These are phyloP conservation scores for Desmodesmus armatus DNA, from an alignment of 139 green algal genomes.

Conservation along the genomic window DNA sequence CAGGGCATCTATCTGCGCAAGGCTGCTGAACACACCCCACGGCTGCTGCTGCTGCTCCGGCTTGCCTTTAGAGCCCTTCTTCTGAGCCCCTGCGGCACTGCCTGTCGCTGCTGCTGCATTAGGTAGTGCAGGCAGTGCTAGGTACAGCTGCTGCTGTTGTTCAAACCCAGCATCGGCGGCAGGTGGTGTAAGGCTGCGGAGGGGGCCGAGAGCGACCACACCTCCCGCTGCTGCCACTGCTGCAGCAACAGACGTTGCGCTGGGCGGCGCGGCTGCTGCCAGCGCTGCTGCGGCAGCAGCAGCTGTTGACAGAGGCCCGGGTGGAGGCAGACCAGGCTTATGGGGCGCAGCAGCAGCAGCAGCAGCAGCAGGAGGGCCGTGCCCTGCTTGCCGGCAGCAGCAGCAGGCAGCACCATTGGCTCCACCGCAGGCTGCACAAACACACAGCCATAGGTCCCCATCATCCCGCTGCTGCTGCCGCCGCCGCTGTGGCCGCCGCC, in stretches of 20 bases:
- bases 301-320: neutral
- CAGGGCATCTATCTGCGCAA: constrained; percentile 16
- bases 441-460: constrained; percentile 19
- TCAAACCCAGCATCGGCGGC: neutral
- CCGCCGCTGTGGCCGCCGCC: too few species aligned
- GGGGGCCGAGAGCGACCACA: constrained; percentile 20
- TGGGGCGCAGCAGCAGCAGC: constrained; percentile 8
- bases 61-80: neutral
- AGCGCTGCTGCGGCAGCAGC: neutral
- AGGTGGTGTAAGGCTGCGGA: neutral
- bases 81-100: constrained; percentile 9
- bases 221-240: constrained; percentile 4
- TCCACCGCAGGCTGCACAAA: constrained; percentile 27
- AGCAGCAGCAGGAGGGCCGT: neutral
- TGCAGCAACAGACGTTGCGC: neutral
- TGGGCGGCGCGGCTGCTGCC: constrained; percentile 18
- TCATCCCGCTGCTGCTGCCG: neutral
- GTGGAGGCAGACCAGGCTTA: neutral
- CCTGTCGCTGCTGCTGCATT: neutral
- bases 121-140: neutral
- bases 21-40: constrained; percentile 14
- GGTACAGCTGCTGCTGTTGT: constrained; percentile 29
- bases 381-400: neutral
- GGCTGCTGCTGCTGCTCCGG: constrained; percentile 22
- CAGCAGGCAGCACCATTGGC: neutral